These are phyloP conservation scores for Hyaloscypha variabilis DNA, from an alignment of 495 filamentous ascomycete genomes.

Conservation along the genomic window DNA sequence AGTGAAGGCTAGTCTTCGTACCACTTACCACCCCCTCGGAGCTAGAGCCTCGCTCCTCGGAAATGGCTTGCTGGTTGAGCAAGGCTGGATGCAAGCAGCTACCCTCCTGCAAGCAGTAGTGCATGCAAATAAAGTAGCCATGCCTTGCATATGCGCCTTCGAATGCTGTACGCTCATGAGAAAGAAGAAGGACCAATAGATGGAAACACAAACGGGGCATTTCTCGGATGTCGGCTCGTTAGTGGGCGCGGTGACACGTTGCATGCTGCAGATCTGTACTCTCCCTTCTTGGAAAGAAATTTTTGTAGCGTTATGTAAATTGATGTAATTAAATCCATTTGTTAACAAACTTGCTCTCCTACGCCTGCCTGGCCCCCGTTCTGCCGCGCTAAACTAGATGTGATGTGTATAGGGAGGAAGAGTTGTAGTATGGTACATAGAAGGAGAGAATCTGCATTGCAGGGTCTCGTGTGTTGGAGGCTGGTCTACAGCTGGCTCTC, in stretches of 20 bases:
- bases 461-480: neutral
- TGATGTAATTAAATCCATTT: neutral
- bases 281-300: too few species aligned
- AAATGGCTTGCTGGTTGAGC: too few species aligned
- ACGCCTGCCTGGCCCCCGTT: neutral
- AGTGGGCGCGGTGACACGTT: neutral
- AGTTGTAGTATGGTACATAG: too few species aligned
- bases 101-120: too few species aligned
- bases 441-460: too few species aligned
- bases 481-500: conserved; percentile 58
- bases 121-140: too few species aligned
- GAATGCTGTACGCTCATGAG: neutral
- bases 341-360: neutral
- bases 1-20: neutral
- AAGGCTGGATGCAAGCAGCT: too few species aligned
- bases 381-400: neutral
- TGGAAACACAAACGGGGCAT: neutral
- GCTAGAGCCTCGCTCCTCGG: too few species aligned
- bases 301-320: too few species aligned
- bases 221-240: neutral
- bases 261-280: neutral
- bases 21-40: too few species aligned
- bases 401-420: neutral
- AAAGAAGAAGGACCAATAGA: neutral
- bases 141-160: neutral